Conservation (phyloP, 345 rosid genomes). For the Arabidopsis thaliana region DNA sequence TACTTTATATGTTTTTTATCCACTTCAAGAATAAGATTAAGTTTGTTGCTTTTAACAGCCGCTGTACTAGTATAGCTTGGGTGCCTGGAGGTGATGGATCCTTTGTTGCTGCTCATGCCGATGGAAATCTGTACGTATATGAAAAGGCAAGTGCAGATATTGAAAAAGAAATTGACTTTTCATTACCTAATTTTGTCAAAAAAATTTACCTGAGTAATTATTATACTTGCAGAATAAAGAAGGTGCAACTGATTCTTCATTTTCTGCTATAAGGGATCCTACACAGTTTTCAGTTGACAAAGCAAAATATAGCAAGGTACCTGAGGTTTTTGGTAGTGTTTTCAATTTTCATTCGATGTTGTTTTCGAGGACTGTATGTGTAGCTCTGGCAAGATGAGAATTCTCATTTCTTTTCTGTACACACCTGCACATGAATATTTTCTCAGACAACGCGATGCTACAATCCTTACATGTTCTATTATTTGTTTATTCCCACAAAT, state of each 20-base stretch:
- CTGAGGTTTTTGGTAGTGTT: background rate
- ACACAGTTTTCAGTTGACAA: constrained; percentile 91
- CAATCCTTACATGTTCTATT: no score
- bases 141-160: constrained; percentile 82
- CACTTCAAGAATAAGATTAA: constrained; percentile 24
- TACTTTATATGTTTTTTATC: background rate
- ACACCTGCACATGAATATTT: no score
- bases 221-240: constrained; percentile 70
- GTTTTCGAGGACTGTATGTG: no score
- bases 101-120: constrained; percentile 95
- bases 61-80: constrained; percentile 92
- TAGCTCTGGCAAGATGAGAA: no score
- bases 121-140: constrained; percentile 92
- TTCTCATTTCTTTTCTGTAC: no score
- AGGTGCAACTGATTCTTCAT: constrained; percentile 88
- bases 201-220: background rate
- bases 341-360: no score
- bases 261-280: constrained; percentile 86
- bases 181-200: constrained; percentile 8
- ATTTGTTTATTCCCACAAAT: constrained; percentile 36
- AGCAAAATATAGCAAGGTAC: constrained; percentile 93
- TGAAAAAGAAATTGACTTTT: constrained; percentile 9
- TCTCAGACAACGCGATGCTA: no score
- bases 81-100: constrained; percentile 97
- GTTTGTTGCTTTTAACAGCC: constrained; percentile 60